Evolutionary conservation across 2,329 filamentous ascomycete species (phyloP).

Genomic region (Ceratocystiopsis brevicomis): DNA sequence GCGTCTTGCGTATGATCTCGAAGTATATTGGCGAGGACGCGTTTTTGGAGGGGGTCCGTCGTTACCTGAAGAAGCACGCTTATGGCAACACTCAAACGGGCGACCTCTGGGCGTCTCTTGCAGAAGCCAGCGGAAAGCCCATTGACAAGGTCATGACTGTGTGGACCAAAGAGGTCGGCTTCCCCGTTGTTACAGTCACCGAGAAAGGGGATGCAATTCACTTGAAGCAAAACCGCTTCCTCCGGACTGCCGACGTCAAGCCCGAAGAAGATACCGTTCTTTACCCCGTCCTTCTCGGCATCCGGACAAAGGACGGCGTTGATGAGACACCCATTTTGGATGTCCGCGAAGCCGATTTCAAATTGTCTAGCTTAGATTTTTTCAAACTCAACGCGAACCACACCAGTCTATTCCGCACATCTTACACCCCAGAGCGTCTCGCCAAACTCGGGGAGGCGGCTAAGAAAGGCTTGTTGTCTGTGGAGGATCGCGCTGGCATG

Average conservation of each 20-base stretch:
- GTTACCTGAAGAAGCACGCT: slow-evolving; percentile 90
- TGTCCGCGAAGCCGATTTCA: slow-evolving; percentile 57
- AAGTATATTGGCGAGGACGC: slow-evolving; percentile 83
- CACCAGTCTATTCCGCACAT: slow-evolving; percentile 78
- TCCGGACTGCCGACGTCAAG: slow-evolving; percentile 81
- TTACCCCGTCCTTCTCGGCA: slow-evolving; percentile 74
- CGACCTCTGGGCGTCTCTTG: slow-evolving; percentile 77
- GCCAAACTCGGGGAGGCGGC: slow-evolving; percentile 76
- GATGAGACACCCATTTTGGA: slow-evolving; percentile 54
- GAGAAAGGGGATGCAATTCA: slow-evolving; percentile 58
- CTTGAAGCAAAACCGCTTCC: slow-evolving; percentile 86
- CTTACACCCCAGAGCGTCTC: slow-evolving; percentile 66
- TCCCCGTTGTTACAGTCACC: slow-evolving; percentile 73
- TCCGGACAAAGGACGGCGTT: slow-evolving; percentile 68
- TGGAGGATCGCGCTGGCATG: slow-evolving; percentile 89
- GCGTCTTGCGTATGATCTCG: slow-evolving; percentile 91
- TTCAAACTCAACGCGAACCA: slow-evolving; percentile 96
- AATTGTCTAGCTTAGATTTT: slow-evolving; percentile 64
- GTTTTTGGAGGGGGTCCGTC: slow-evolving; percentile 80
- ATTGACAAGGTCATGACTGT: slow-evolving; percentile 82
- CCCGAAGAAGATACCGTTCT: slow-evolving; percentile 78
- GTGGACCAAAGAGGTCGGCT: slow-evolving; percentile 94
- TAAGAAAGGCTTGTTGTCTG: slow-evolving; percentile 58
- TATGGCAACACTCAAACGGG: slow-evolving; percentile 86
- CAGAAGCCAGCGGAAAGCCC: slow-evolving; percentile 77